These are phyloP conservation scores for Curvularia eragrostidis DNA, from an alignment of 2,329 filamentous ascomycete genomes.

Conservation along the genomic window DNA sequence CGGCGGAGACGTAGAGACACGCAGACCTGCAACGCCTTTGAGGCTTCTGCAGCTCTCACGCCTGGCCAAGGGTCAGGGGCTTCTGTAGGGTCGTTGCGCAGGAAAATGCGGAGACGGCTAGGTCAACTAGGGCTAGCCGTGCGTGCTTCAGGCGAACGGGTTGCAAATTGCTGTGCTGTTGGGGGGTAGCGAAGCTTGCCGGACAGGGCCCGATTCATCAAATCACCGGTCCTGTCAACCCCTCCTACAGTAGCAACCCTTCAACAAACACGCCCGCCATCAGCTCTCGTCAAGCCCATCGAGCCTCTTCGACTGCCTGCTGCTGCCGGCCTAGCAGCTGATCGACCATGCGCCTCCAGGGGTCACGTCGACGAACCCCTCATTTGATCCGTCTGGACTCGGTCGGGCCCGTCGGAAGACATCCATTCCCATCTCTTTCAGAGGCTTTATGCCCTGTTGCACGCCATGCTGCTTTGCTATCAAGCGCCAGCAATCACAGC, in stretches of 20 bases:
- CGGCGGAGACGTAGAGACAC: slow-evolving; percentile 42
- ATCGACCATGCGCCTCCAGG: slow-evolving; percentile 26
- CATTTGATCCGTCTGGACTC: slow-evolving; percentile 37
- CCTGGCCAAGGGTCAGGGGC: slow-evolving; percentile 50
- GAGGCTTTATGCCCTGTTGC: slow-evolving; percentile 43
- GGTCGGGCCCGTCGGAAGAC: slow-evolving; percentile 33
- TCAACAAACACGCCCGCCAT: slow-evolving; percentile 18
- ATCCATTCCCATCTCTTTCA: slow-evolving; percentile 29
- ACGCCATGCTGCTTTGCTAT: slow-evolving; percentile 48
- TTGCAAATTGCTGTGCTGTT: slow-evolving; percentile 49
- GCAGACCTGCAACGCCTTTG: slow-evolving; percentile 50
- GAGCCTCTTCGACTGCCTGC: slow-evolving; percentile 8
- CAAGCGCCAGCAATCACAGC: slow-evolving; percentile 38
- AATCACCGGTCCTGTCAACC: slow-evolving; percentile 41
- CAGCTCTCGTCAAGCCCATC: slow-evolving; percentile 22
- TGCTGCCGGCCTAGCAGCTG: slow-evolving; percentile 29
- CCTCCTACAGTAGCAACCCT: slow-evolving; percentile 27
- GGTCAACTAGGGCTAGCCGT: slow-evolving; percentile 48
- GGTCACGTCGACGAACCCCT: slow-evolving; percentile 34
- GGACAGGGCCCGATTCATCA: slow-evolving; percentile 38
- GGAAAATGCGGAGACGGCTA: slow-evolving; percentile 52
- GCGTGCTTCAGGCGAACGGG: slow-evolving; percentile 49
- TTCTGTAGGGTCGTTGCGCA: slow-evolving; percentile 48
- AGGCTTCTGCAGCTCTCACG: slow-evolving; percentile 50
- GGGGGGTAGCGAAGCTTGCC: slow-evolving; percentile 42